Conservation (phyloP, 2,329 filamentous ascomycete species). For the Kalaharituber pfeilii region DNA sequence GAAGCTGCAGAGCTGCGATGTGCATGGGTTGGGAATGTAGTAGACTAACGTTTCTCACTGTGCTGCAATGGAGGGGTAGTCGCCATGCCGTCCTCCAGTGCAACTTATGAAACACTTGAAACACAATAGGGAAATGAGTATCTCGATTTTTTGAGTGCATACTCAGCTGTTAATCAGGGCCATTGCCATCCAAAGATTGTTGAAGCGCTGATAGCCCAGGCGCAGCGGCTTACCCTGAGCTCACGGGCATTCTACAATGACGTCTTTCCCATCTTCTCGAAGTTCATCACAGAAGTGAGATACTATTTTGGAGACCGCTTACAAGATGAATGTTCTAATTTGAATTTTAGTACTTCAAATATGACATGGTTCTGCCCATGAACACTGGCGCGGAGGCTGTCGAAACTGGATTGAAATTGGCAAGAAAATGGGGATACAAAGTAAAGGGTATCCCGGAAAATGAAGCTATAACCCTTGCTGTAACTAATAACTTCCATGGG, state of each 20-base stretch:
- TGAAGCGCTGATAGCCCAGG: slow-evolving; percentile 77
- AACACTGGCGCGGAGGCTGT: slow-evolving; percentile 94
- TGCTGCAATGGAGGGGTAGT: background rate
- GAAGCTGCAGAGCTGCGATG: too few relatives aligned
- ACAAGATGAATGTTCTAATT: too few relatives aligned
- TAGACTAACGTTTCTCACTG: too few relatives aligned
- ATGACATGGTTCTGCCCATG: slow-evolving; percentile 97
- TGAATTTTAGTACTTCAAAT: slow-evolving; percentile 46
- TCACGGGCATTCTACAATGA: slow-evolving; percentile 96
- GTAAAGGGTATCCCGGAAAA: slow-evolving; percentile 74
- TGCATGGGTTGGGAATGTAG: too few relatives aligned
- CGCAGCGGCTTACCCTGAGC: slow-evolving; percentile 72
- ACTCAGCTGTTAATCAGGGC: slow-evolving; percentile 94
- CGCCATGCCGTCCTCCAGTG: background rate
- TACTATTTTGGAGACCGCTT: too few relatives aligned
- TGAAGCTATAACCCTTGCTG: slow-evolving; percentile 70
- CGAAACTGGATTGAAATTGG: slow-evolving; percentile 90
- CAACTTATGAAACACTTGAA: background rate
- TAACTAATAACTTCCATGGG: slow-evolving; percentile 87
- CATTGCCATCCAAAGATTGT: slow-evolving; percentile 86
- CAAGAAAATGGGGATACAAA: slow-evolving; percentile 96
- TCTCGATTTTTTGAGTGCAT: slow-evolving; percentile 93
- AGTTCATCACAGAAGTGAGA: slow-evolving; percentile 61
- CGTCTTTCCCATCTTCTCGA: slow-evolving; percentile 88
- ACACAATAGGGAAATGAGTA: slow-evolving; percentile 62